These are phyloP conservation scores for Bacterosira constricta DNA, from an alignment of 108 stramenopile species.

Conservation along the genomic window DNA sequence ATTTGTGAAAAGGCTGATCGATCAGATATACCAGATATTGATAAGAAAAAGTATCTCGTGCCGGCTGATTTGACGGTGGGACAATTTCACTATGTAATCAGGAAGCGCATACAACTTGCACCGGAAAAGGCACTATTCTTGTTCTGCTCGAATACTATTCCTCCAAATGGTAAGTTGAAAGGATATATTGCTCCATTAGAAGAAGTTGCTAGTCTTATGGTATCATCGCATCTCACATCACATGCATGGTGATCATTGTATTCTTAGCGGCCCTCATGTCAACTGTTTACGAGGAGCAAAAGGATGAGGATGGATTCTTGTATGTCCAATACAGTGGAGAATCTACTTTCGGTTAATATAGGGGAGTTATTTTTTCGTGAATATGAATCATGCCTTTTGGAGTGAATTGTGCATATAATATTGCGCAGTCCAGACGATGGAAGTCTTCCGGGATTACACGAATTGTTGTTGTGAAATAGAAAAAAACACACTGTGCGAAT, in stretches of 20 bases:
- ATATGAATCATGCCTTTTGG: too few species aligned
- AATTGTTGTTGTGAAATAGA: too few species aligned
- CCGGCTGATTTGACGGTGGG: conserved; percentile 96
- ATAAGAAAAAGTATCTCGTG: conserved; percentile 98
- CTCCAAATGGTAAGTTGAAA: conserved; percentile 63
- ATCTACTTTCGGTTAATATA: conserved; percentile 91
- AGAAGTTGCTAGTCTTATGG: background rate
- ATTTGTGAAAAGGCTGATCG: conserved; percentile 98
- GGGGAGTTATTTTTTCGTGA: too few species aligned
- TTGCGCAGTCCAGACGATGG: too few species aligned
- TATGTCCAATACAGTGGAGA: conserved; percentile 99
- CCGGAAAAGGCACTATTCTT: conserved; percentile 92
- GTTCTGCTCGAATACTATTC: conserved; percentile 90
- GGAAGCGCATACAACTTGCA: conserved; percentile 95
- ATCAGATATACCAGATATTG: conserved; percentile 98
- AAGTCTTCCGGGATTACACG: too few species aligned
- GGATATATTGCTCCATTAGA: background rate
- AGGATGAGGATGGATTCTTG: conserved; percentile 97
- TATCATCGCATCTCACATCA: background rate
- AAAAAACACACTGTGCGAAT: too few species aligned
- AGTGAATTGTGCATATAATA: too few species aligned
- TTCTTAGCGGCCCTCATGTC: conserved; percentile 91
- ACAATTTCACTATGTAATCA: conserved; percentile 99
- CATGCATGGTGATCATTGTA: background rate
- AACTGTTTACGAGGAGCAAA: conserved; percentile 95